These are phyloP conservation scores for Dioszegia crocea DNA, from an alignment of 768 basidiomycete genomes.

Conservation along the genomic window DNA sequence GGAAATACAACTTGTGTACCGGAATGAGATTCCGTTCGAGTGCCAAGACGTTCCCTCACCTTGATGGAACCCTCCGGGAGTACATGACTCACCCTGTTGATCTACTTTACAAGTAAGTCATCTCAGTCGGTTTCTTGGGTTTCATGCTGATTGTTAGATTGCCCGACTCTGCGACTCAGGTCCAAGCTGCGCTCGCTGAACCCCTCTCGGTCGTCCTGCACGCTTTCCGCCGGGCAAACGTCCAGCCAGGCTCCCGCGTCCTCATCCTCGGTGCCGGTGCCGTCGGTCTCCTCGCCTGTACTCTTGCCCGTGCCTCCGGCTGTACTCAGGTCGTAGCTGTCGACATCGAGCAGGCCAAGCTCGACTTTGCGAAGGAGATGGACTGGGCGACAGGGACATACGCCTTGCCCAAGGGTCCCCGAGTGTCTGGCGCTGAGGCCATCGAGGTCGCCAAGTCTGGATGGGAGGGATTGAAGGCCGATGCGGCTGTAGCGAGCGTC, in stretches of 20 bases:
- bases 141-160: conserved; percentile 48
- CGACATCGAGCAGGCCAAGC: conserved; percentile 78
- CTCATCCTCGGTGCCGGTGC: conserved; percentile 90
- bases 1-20: conserved; percentile 90
- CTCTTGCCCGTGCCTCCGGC: conserved; percentile 66
- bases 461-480: conserved; percentile 47
- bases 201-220: conserved; percentile 86
- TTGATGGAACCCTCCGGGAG: conserved; percentile 84
- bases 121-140: background rate
- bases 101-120: conserved; percentile 70
- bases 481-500: conserved; percentile 62
- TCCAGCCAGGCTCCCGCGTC: conserved; percentile 60
- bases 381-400: conserved; percentile 74
- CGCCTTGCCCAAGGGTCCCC: conserved; percentile 58
- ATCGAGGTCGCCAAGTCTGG: conserved; percentile 38
- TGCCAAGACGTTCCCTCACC: conserved; percentile 86
- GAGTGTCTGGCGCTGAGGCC: conserved; percentile 40
- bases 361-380: conserved; percentile 69
- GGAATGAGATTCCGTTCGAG: conserved; percentile 82
- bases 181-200: conserved; percentile 83
- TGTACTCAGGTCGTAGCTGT: conserved; percentile 68
- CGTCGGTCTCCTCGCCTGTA: conserved; percentile 84
- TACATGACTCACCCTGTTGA: conserved; percentile 83
- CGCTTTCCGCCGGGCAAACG: conserved; percentile 55
- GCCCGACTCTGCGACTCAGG: conserved; percentile 69